Conservation (phyloP, 495 filamentous ascomycete species). For the Penicillium lagena region DNA sequence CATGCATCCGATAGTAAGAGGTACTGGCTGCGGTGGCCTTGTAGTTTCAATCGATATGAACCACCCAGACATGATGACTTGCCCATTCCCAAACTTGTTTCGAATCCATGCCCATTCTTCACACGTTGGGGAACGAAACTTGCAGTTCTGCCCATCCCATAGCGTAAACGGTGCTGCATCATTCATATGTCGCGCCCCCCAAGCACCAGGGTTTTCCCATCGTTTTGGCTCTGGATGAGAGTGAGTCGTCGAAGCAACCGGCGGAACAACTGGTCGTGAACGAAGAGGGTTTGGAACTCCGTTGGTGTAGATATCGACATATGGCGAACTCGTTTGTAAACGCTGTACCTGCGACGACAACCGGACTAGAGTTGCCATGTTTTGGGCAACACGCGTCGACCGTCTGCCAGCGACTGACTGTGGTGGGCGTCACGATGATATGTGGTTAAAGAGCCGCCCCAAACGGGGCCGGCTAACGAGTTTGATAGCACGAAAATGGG, state of each 20-base stretch:
- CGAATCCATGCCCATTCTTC: slow-evolving; percentile 13
- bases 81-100: slow-evolving; percentile 13
- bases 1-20: slow-evolving; percentile 21
- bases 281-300: background rate
- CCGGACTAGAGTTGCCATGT: background rate
- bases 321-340: background rate
- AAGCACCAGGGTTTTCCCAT: slow-evolving; percentile 7
- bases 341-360: background rate
- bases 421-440: too few relatives aligned
- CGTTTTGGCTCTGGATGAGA: slow-evolving; percentile 6
- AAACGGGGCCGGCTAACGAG: too few relatives aligned
- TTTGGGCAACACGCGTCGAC: too few relatives aligned
- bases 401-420: too few relatives aligned
- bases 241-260: background rate
- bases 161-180: slow-evolving; percentile 11
- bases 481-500: too few relatives aligned
- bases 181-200: slow-evolving; percentile 9
- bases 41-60: slow-evolving; percentile 18
- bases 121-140: slow-evolving; percentile 5
- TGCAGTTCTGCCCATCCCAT: slow-evolving; percentile 3
- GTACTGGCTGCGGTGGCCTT: slow-evolving; percentile 15
- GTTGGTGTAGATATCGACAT: background rate
- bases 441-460: too few relatives aligned
- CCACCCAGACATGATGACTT: slow-evolving; percentile 8
- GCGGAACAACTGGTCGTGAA: background rate